Percentiles rank a stretch among this genome's conserved stretches.
These are phyloP conservation scores for Ophiostoma ulmi DNA, from an alignment of 2,329 filamentous ascomycete species.

Conservation along the genomic window DNA sequence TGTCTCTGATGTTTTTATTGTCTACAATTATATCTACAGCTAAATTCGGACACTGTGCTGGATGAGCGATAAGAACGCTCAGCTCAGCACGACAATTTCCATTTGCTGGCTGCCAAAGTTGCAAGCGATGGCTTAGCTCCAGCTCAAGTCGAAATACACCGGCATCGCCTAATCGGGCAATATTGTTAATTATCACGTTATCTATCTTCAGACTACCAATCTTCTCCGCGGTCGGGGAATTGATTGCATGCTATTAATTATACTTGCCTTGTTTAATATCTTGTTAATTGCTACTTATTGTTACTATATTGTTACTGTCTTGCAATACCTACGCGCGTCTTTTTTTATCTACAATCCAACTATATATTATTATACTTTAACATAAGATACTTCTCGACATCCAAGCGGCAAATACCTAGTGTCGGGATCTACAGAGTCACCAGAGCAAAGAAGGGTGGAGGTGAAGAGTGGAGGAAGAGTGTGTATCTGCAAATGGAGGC, in stretches of 20 bases:
- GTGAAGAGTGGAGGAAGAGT: neutral
- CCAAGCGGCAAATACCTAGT: neutral
- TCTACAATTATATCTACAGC: too few species aligned
- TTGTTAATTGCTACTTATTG: neutral
- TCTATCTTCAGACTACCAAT: neutral
- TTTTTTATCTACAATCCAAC: too few species aligned
- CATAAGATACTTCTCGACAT: neutral
- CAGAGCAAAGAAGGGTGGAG: neutral
- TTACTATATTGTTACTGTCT: too few species aligned
- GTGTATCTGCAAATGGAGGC: neutral
- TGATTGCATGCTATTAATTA: neutral
- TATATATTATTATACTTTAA: neutral
- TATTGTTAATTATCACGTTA: neutral
- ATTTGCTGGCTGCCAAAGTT: neutral
- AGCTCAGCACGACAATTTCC: neutral
- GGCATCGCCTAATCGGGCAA: slow-evolving; percentile 11
- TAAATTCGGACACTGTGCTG: neutral
- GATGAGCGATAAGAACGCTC: neutral
- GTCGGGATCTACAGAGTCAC: slow-evolving; percentile 1
- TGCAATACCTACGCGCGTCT: too few species aligned
- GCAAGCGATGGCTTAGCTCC: slow-evolving; percentile 1
- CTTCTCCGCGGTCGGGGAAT: neutral
- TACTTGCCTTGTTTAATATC: neutral
- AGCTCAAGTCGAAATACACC: slow-evolving; percentile 1
- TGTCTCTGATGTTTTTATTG: neutral